These are phyloP conservation scores for Catharanthus roseus DNA, from an alignment of 257 asterid species.

Conservation along the genomic window DNA sequence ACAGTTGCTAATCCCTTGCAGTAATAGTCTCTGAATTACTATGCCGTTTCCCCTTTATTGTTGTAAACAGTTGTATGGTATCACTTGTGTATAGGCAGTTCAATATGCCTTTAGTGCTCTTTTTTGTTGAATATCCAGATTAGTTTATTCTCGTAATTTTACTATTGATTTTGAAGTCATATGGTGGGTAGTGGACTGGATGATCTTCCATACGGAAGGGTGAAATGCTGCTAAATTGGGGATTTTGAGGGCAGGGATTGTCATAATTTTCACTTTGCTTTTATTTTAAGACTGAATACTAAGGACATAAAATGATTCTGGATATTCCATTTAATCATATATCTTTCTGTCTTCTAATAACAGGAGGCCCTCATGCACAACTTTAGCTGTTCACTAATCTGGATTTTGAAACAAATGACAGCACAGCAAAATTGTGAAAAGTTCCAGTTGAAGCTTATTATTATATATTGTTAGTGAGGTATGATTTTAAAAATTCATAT, in stretches of 20 bases:
- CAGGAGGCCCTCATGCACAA: constrained; percentile 64
- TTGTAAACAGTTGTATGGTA: not conserved
- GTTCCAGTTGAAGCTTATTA: constrained; percentile 83
- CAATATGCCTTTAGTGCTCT: not conserved
- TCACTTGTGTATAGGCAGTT: not conserved
- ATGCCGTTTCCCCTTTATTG: not conserved
- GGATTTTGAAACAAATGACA: constrained; percentile 51
- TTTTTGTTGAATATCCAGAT: no score
- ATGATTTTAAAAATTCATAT: constrained; percentile 16
- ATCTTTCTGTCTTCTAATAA: constrained; percentile 1
- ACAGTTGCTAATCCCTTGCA: not conserved
- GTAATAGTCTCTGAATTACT: not conserved
- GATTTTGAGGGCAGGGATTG: not conserved
- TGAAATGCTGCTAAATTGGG: not conserved
- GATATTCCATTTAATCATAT: not conserved
- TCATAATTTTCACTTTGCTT: not conserved
- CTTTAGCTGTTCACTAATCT: constrained; percentile 10
- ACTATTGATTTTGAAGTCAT: constrained; percentile 45
- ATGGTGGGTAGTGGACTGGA: constrained; percentile 87
- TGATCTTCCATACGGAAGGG: constrained; percentile 18
- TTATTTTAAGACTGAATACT: constrained; percentile 2
- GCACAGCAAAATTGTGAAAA: constrained; percentile 58
- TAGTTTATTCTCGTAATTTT: not conserved
- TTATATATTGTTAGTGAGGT: constrained; percentile 74
- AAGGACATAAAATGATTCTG: not conserved